Conservation (phyloP, 2,329 filamentous ascomycete genomes). For the Alternaria sp. region DNA sequence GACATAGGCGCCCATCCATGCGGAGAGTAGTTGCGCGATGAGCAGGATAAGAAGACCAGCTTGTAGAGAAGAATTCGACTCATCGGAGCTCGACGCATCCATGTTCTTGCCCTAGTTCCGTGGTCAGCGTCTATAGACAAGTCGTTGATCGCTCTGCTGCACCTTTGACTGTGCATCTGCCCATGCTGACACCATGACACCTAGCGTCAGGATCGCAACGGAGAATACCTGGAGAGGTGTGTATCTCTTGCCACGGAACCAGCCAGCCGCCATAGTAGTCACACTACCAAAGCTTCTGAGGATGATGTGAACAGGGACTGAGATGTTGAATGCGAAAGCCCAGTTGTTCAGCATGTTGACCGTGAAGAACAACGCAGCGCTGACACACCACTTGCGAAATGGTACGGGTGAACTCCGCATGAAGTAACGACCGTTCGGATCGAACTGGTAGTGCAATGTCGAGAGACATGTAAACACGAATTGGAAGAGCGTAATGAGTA, state of each 20-base stretch:
- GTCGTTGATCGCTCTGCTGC: conserved; percentile 27
- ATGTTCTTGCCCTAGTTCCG: conserved; percentile 51
- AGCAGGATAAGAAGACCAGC: conserved; percentile 83
- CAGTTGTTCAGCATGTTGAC: conserved; percentile 98
- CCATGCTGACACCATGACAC: conserved; percentile 86
- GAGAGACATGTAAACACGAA: conserved; percentile 68
- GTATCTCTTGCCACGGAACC: conserved; percentile 83
- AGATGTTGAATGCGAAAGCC: conserved; percentile 96
- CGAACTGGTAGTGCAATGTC: conserved; percentile 54
- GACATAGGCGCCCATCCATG: conserved; percentile 93
- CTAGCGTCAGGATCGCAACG: conserved; percentile 81
- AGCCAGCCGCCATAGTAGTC: conserved; percentile 92
- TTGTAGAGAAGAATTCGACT: conserved; percentile 58
- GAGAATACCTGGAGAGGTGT: conserved; percentile 79
- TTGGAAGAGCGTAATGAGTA: conserved; percentile 61
- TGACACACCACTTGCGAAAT: conserved; percentile 81
- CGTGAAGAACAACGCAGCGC: conserved; percentile 87
- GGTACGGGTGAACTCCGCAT: conserved; percentile 81
- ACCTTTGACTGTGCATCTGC: conserved; percentile 88
- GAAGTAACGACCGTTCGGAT: conserved; percentile 69
- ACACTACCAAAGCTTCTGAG: conserved; percentile 93
- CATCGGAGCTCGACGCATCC: conserved; percentile 49
- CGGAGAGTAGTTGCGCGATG: conserved; percentile 85
- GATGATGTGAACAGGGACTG: conserved; percentile 96
- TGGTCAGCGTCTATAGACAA: conserved; percentile 11